Evolutionary conservation across 371 early-diverging fungal genomes (phyloP).

Genomic region (Mortierella sp.): DNA sequence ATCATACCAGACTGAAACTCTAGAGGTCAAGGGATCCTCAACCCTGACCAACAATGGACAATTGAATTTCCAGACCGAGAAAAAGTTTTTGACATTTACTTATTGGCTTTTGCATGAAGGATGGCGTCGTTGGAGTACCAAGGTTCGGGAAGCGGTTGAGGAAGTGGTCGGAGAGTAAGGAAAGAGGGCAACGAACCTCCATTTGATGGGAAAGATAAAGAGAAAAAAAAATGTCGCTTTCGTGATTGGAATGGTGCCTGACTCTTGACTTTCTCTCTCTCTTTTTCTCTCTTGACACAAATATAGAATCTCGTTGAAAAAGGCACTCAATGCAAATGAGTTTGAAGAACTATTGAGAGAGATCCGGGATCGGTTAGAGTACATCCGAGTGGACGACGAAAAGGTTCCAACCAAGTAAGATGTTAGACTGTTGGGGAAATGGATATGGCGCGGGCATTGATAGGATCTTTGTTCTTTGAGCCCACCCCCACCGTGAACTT

Average conservation of each 20-base stretch:
- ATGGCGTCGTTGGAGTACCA: slow-evolving; percentile 77
- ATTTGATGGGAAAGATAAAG: too few species aligned
- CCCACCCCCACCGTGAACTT: too few species aligned
- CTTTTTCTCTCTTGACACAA: too few species aligned
- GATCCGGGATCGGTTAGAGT: slow-evolving; percentile 58
- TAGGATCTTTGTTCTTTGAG: too few species aligned
- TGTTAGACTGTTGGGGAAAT: too few species aligned
- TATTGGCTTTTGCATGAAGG: slow-evolving; percentile 95
- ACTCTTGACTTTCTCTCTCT: background rate
- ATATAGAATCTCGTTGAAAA: slow-evolving; percentile 35
- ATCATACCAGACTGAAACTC: too few species aligned
- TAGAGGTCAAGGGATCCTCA: slow-evolving; percentile 43
- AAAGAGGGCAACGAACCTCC: too few species aligned
- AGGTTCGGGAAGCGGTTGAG: slow-evolving; percentile 76
- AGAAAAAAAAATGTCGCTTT: background rate
- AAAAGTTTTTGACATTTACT: slow-evolving; percentile 86
- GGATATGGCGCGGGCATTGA: too few species aligned
- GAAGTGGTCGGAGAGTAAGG: slow-evolving; percentile 73
- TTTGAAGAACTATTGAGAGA: slow-evolving; percentile 51
- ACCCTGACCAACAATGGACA: slow-evolving; percentile 44
- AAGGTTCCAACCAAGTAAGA: slow-evolving; percentile 43
- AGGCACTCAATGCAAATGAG: slow-evolving; percentile 45
- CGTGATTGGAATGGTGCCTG: background rate
- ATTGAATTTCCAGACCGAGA: slow-evolving; percentile 67
- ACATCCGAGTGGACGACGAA: slow-evolving; percentile 33